Evolutionary conservation across 768 basidiomycete species (phyloP).

Genomic region (Phlebiopsis flavidoalba): DNA sequence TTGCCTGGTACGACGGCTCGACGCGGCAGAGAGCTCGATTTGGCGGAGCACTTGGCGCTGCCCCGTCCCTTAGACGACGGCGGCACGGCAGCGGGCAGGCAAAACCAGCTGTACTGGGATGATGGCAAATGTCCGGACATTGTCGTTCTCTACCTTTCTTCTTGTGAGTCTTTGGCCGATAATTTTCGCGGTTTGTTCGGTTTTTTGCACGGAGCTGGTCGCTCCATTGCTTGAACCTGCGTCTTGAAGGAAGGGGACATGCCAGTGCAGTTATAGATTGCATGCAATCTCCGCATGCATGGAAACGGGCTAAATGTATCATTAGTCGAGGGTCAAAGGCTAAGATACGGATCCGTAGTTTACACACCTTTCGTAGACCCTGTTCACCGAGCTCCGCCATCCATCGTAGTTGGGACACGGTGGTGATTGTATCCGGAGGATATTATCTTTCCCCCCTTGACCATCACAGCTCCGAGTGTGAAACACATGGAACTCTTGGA

Average conservation of each 20-base stretch:
- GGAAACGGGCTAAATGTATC: conserved; percentile 28
- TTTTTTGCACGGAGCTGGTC: conserved; percentile 13
- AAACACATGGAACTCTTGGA: conserved; percentile 48
- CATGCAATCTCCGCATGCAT: conserved; percentile 63
- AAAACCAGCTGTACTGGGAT: background rate
- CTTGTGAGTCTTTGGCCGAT: conserved; percentile 14
- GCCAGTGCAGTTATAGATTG: conserved; percentile 47
- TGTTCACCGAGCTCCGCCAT: conserved; percentile 30
- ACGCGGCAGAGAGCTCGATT: background rate
- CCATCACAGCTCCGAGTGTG: conserved; percentile 41
- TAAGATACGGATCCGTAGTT: conserved; percentile 18
- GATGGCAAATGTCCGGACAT: background rate
- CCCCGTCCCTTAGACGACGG: background rate
- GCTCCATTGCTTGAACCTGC: conserved; percentile 43
- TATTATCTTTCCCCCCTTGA: conserved; percentile 53
- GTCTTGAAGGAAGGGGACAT: conserved; percentile 48
- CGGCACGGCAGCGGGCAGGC: background rate
- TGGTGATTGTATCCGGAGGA: conserved; percentile 51
- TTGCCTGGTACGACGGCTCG: no score
- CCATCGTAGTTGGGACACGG: conserved; percentile 50
- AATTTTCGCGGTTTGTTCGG: conserved; percentile 17
- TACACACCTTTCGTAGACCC: conserved; percentile 33
- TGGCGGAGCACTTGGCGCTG: background rate
- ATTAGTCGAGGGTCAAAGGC: background rate
- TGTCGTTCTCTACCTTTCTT: background rate